Percentiles rank a stretch among this genome's conserved stretches.
These are phyloP conservation scores for Pyracantha coccinea DNA, from an alignment of 331 rosid genomes.

Conservation along the genomic window DNA sequence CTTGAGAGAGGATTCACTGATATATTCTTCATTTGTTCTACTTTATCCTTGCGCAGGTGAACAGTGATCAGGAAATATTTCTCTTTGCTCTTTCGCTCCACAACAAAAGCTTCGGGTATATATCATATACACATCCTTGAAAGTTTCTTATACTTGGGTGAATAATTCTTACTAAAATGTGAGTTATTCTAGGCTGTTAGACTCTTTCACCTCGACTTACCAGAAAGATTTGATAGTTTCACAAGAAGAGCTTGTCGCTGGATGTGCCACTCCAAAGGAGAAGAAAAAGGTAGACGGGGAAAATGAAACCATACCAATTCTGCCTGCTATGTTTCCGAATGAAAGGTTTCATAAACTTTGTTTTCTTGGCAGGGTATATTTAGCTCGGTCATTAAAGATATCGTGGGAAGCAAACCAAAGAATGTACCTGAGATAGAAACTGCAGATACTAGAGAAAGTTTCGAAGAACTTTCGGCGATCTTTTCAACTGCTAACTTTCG, in stretches of 20 bases:
- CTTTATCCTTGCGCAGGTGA: slow-evolving; percentile 42
- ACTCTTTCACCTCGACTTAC: slow-evolving; percentile 39
- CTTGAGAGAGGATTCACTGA: neutral
- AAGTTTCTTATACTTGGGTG: neutral
- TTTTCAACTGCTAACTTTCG: slow-evolving; percentile 58
- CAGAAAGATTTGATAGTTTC: slow-evolving; percentile 36
- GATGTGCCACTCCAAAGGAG: slow-evolving; percentile 38
- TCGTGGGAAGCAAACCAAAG: slow-evolving; percentile 63
- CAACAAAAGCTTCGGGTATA: slow-evolving; percentile 59
- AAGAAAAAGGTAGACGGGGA: slow-evolving; percentile 55
- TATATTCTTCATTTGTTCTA: neutral
- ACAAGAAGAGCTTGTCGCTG: slow-evolving; percentile 34
- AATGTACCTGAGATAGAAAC: slow-evolving; percentile 36
- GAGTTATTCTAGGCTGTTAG: slow-evolving; percentile 51
- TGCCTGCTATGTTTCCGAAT: neutral
- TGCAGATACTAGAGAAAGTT: slow-evolving; percentile 52
- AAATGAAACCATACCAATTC: neutral
- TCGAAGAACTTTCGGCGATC: slow-evolving; percentile 45
- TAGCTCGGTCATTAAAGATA: slow-evolving; percentile 68
- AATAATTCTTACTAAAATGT: neutral
- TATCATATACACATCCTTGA: neutral
- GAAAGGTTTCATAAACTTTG: slow-evolving; percentile 1
- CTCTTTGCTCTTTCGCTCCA: slow-evolving; percentile 48
- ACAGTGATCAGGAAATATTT: slow-evolving; percentile 66
- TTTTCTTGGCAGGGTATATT: slow-evolving; percentile 60